A percentile compares a stretch with the other conserved stretches of the same genome.
Conservation (phyloP, 495 filamentous ascomycete genomes). For the Elasticomyces elasticus region DNA sequence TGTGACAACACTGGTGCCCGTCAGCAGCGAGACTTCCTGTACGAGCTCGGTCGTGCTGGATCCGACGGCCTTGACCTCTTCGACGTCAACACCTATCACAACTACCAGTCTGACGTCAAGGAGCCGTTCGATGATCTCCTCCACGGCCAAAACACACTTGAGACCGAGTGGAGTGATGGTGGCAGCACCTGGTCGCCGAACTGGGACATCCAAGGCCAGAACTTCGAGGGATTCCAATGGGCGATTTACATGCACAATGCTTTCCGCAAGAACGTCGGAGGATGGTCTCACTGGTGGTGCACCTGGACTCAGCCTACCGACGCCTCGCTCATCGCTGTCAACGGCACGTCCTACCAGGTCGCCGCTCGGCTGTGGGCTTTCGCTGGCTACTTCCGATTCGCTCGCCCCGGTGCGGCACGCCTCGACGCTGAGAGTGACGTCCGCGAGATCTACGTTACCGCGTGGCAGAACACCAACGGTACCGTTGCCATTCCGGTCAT, state of each 20-base stretch:
- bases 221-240: slow-evolving; percentile 22
- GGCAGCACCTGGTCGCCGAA: slow-evolving; percentile 6
- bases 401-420: slow-evolving; percentile 15
- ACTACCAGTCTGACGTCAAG: slow-evolving; percentile 21
- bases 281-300: slow-evolving; percentile 22
- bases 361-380: slow-evolving; percentile 20
- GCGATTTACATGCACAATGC: slow-evolving; percentile 22
- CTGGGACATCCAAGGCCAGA: slow-evolving; percentile 17
- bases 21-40: slow-evolving; percentile 18
- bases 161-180: slow-evolving; percentile 21
- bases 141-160: slow-evolving; percentile 17
- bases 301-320: slow-evolving; percentile 7
- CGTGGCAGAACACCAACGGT: slow-evolving; percentile 21
- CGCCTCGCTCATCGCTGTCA: slow-evolving; percentile 14
- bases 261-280: slow-evolving; percentile 18
- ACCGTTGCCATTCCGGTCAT: slow-evolving; percentile 18
- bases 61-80: slow-evolving; percentile 14
- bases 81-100: slow-evolving; percentile 22
- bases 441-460: slow-evolving; percentile 16
- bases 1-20: slow-evolving; percentile 19
- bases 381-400: slow-evolving; percentile 22
- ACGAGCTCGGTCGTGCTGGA: slow-evolving; percentile 15
- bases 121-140: slow-evolving; percentile 14
- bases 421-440: slow-evolving; percentile 11
- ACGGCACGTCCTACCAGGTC: slow-evolving; percentile 16